Evolutionary conservation across 2,329 filamentous ascomycete species (phyloP).

Genomic region (Aspergillus sp.): DNA sequence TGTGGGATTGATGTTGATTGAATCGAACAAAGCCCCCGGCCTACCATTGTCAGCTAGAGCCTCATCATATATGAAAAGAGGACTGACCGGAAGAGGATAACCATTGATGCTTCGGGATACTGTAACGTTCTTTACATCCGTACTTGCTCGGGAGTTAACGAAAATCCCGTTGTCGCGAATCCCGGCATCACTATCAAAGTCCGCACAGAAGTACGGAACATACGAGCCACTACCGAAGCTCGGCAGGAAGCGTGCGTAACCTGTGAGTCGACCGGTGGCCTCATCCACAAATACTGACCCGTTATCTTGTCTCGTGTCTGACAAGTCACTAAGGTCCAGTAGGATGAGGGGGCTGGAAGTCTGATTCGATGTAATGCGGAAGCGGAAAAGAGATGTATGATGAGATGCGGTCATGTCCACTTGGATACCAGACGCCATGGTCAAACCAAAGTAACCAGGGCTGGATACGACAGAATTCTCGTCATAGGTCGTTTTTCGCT

Average conservation of each 20-base stretch:
- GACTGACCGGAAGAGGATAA: slow-evolving; percentile 48
- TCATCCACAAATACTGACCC: slow-evolving; percentile 58
- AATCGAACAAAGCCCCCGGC: slow-evolving; percentile 68
- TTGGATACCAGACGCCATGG: slow-evolving; percentile 56
- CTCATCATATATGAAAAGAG: neutral
- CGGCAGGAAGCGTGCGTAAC: slow-evolving; percentile 60
- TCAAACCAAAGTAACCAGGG: slow-evolving; percentile 66
- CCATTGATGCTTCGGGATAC: slow-evolving; percentile 59
- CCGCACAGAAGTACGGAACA: slow-evolving; percentile 64
- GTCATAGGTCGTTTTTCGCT: slow-evolving; percentile 50
- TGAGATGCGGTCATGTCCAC: slow-evolving; percentile 68
- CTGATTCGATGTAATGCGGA: slow-evolving; percentile 55
- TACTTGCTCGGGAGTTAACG: slow-evolving; percentile 59
- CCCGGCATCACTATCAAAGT: slow-evolving; percentile 57
- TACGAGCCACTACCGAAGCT: slow-evolving; percentile 66
- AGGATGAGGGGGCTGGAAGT: slow-evolving; percentile 57
- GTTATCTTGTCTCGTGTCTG: slow-evolving; percentile 60
- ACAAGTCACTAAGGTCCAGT: slow-evolving; percentile 64
- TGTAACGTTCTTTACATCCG: slow-evolving; percentile 53
- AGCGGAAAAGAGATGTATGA: slow-evolving; percentile 64
- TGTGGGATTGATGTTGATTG: slow-evolving; percentile 47
- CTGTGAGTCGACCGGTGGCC: slow-evolving; percentile 61
- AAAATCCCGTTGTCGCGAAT: slow-evolving; percentile 64
- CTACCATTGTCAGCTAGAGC: slow-evolving; percentile 25
- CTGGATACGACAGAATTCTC: slow-evolving; percentile 56